Evolutionary conservation across 129 eudicot species (phyloP).

Genomic region (Chrysanthemum lavandulifolium): DNA sequence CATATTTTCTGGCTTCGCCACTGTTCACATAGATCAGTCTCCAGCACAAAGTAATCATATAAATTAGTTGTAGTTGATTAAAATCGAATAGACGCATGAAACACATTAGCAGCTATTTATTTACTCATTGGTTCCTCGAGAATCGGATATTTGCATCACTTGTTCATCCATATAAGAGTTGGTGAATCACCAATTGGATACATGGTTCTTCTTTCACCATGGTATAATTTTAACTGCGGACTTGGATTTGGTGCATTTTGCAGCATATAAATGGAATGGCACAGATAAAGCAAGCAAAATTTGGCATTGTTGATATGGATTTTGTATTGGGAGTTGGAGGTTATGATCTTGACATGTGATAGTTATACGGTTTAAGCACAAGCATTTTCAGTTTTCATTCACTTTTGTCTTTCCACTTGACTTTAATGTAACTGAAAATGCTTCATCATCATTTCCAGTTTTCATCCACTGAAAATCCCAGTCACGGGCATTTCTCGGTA

Average conservation of each 20-base stretch:
- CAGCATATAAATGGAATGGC: slow-evolving; percentile 96
- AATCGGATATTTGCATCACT: too few species aligned
- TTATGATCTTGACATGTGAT: slow-evolving; percentile 95
- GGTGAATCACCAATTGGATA: neutral
- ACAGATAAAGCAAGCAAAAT: slow-evolving; percentile 70
- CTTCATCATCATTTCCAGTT: too few species aligned
- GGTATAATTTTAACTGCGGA: neutral
- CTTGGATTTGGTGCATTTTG: slow-evolving; percentile 26
- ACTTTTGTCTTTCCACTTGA: too few species aligned
- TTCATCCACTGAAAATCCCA: too few species aligned
- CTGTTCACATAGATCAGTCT: too few species aligned
- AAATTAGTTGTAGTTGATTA: neutral
- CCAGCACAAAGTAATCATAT: too few species aligned
- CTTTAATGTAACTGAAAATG: too few species aligned
- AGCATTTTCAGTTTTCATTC: too few species aligned
- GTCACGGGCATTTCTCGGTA: too few species aligned
- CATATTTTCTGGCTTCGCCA: too few species aligned
- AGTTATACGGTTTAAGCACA: neutral
- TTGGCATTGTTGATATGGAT: slow-evolving; percentile 81
- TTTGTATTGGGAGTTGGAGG: slow-evolving; percentile 97
- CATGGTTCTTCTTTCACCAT: slow-evolving; percentile 2
- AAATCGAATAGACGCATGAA: neutral
- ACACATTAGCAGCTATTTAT: neutral
- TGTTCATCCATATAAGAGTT: too few species aligned
- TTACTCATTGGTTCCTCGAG: too few species aligned